Conservation (phyloP, 2,329 filamentous ascomycete species). For the Fusarium clavum region DNA sequence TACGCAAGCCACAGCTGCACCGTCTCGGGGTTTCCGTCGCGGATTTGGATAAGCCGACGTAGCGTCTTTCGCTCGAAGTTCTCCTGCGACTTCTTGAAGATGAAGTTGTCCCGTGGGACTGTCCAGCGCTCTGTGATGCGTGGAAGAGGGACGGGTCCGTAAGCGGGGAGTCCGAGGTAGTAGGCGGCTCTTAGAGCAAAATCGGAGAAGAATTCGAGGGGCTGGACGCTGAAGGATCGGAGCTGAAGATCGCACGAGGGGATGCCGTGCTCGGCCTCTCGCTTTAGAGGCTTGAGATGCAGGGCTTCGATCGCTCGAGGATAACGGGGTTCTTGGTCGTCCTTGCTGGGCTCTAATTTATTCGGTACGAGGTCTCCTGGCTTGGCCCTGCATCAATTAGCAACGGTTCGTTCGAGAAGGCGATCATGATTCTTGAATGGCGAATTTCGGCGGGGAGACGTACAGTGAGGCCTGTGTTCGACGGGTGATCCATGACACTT, state of each 20-base stretch:
- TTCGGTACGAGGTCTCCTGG: slow-evolving; percentile 34
- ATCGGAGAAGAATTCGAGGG: slow-evolving; percentile 93
- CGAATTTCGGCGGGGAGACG: slow-evolving; percentile 19
- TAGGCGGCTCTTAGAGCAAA: slow-evolving; percentile 95
- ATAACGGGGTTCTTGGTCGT: slow-evolving; percentile 60
- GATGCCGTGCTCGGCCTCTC: slow-evolving; percentile 78
- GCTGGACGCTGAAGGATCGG: slow-evolving; percentile 88
- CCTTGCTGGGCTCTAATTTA: slow-evolving; percentile 18
- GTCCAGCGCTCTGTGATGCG: slow-evolving; percentile 94
- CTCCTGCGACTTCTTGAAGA: slow-evolving; percentile 97
- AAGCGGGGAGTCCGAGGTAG: slow-evolving; percentile 87
- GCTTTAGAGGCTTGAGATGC: slow-evolving; percentile 85
- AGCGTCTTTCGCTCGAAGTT: slow-evolving; percentile 95
- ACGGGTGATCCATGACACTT: slow-evolving; percentile 41
- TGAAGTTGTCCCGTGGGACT: slow-evolving; percentile 87
- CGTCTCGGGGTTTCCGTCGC: slow-evolving; percentile 87
- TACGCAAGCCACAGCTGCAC: slow-evolving; percentile 95
- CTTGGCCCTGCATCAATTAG: slow-evolving; percentile 31
- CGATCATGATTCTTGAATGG: not conserved
- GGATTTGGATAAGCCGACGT: slow-evolving; percentile 88
- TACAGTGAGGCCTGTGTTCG: slow-evolving; percentile 47
- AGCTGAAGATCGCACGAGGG: slow-evolving; percentile 92
- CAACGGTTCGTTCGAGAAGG: not conserved
- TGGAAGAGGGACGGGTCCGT: slow-evolving; percentile 86
- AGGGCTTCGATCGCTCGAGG: slow-evolving; percentile 86